Percentiles rank a stretch among this genome's conserved stretches.
These are phyloP conservation scores for Hanseniaspora vineae DNA, from an alignment of 805 yeast genomes.

Conservation along the genomic window DNA sequence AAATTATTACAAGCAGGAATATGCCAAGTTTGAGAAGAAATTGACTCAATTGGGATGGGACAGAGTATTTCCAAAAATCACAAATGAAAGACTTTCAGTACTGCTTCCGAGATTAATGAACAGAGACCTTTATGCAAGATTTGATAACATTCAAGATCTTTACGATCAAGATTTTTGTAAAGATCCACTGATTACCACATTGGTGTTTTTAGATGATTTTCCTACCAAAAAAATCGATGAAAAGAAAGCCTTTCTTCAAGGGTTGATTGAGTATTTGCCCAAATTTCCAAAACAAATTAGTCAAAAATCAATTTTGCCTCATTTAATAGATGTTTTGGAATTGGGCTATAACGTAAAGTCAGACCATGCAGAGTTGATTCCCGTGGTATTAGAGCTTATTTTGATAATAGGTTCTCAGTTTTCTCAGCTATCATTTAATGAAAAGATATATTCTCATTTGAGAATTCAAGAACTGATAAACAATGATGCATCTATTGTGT, in stretches of 20 bases:
- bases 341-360: slow-evolving; percentile 22
- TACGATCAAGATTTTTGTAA: slow-evolving; percentile 43
- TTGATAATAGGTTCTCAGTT: slow-evolving; percentile 50
- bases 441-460: slow-evolving; percentile 39
- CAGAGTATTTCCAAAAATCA: slow-evolving; percentile 43
- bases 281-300: slow-evolving; percentile 47
- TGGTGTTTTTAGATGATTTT: slow-evolving; percentile 72
- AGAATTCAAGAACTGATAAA: slow-evolving; percentile 8
- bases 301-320: slow-evolving; percentile 63
- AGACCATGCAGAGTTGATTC: slow-evolving; percentile 23
- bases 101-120: slow-evolving; percentile 40
- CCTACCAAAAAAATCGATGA: slow-evolving; percentile 62
- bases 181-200: slow-evolving; percentile 56
- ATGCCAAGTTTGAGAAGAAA: slow-evolving; percentile 35
- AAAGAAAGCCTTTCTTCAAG: slow-evolving; percentile 52
- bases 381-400: slow-evolving; percentile 39
- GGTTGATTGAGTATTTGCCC: slow-evolving; percentile 39
- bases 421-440: slow-evolving; percentile 69
- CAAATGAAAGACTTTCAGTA: slow-evolving; percentile 35
- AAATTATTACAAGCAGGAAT: slow-evolving; percentile 48
- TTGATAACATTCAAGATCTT: slow-evolving; percentile 36
- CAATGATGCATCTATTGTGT: slow-evolving; percentile 19
- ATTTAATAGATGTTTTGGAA: slow-evolving; percentile 39
- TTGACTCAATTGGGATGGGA: slow-evolving; percentile 26
- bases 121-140: slow-evolving; percentile 45